These are phyloP conservation scores for Cladosporium cucumerinum DNA, from an alignment of 2,329 filamentous ascomycete genomes.

Conservation along the genomic window DNA sequence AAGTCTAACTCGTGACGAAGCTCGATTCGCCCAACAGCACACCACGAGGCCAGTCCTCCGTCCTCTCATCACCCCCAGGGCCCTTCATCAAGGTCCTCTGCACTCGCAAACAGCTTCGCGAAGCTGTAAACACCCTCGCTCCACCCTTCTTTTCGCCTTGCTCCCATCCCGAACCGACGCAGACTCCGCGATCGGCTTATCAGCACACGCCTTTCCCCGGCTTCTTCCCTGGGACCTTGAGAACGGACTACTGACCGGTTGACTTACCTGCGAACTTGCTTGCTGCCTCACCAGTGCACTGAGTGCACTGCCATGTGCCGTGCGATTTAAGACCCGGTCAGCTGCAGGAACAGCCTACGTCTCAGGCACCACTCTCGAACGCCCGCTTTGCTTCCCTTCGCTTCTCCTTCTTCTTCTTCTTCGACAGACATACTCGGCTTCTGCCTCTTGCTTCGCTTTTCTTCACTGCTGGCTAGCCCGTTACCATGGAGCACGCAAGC, in stretches of 20 bases:
- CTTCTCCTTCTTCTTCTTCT: too few relatives aligned
- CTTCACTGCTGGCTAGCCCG: neutral
- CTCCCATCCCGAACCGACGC: neutral
- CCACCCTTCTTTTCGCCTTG: neutral
- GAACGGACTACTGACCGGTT: constrained; percentile 10
- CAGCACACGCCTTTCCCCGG: constrained; percentile 10
- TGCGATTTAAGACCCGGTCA: constrained; percentile 14
- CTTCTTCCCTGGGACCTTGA: neutral
- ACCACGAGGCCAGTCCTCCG: constrained; percentile 3
- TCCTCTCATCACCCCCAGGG: neutral
- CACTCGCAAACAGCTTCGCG: constrained; percentile 1
- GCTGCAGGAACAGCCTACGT: constrained; percentile 12
- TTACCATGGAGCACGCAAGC: constrained; percentile 18
- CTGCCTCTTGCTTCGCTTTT: neutral
- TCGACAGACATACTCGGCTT: neutral
- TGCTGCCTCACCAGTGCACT: constrained; percentile 13
- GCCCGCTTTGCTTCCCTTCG: neutral
- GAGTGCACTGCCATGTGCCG: constrained; percentile 14
- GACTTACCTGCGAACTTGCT: constrained; percentile 5
- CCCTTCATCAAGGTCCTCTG: constrained; percentile 13
- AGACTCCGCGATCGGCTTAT: constrained; percentile 14
- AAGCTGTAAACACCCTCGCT: constrained; percentile 10
- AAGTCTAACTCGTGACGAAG: constrained; percentile 9
- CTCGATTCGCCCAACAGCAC: constrained; percentile 4
- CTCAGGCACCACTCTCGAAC: neutral